Evolutionary conservation across 495 filamentous ascomycete species (phyloP).

Genomic region (Choiromyces venosus): DNA sequence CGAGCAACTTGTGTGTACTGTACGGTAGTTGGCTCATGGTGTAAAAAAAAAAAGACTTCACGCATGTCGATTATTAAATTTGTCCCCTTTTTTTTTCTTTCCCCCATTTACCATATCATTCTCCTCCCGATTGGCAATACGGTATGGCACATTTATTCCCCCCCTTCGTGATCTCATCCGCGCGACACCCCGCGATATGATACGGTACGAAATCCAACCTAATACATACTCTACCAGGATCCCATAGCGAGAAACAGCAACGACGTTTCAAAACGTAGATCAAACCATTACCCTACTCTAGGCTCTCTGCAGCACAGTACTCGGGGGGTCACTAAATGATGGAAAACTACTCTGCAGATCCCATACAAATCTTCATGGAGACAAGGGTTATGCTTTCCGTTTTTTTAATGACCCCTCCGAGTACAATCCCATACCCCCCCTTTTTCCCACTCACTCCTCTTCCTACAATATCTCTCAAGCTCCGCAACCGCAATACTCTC

Average conservation of each 20-base stretch:
- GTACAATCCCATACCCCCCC: no score
- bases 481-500: conserved; percentile 3
- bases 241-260: not conserved
- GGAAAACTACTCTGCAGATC: no score
- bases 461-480: not conserved
- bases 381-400: no score
- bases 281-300: not conserved
- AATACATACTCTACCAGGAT: no score
- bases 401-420: no score
- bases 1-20: no score
- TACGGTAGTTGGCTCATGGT: not conserved
- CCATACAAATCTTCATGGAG: no score
- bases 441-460: not conserved
- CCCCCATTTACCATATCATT: not conserved
- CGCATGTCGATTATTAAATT: not conserved
- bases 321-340: no score
- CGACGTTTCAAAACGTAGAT: not conserved
- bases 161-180: not conserved
- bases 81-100: not conserved
- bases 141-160: not conserved
- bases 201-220: not conserved
- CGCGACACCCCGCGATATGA: not conserved
- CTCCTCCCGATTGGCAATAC: no score
- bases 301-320: no score
- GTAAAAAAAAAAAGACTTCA: not conserved